Conservation (phyloP, 805 yeast genomes). For the Lachancea meyersii region DNA sequence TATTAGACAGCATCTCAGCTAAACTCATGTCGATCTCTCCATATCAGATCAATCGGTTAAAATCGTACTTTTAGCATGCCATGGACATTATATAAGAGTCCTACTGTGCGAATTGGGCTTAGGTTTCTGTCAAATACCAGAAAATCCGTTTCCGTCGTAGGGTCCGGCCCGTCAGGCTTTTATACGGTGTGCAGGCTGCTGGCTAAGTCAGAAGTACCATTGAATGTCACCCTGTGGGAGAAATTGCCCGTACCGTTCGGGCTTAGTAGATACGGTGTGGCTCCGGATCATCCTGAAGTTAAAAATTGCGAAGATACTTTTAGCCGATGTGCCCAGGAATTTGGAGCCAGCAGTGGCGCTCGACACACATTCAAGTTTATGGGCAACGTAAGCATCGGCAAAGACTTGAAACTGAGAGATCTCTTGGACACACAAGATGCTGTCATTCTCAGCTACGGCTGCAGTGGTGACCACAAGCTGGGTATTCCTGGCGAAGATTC, state of each 20-base stretch:
- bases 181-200: constrained; percentile 76
- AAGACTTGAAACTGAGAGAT: constrained; percentile 45
- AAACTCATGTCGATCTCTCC: no score
- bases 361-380: constrained; percentile 45
- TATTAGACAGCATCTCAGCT: no score
- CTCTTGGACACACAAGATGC: constrained; percentile 59
- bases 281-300: constrained; percentile 98
- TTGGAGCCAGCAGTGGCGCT: constrained; percentile 15
- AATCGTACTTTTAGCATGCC: neutral
- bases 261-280: constrained; percentile 89
- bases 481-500: constrained; percentile 54
- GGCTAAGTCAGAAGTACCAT: constrained; percentile 38
- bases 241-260: constrained; percentile 88
- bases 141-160: constrained; percentile 62
- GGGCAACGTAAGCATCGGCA: constrained; percentile 71
- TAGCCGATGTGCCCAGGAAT: constrained; percentile 39
- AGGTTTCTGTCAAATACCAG: neutral
- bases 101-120: neutral
- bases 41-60: no score
- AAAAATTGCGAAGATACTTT: constrained; percentile 73
- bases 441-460: constrained; percentile 78
- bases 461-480: constrained; percentile 49
- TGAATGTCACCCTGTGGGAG: constrained; percentile 71
- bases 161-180: constrained; percentile 96
- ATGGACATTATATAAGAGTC: neutral